A percentile compares a stretch with the other conserved stretches of the same genome.
Conservation (phyloP, 2,329 filamentous ascomycete genomes). For the Coniochaeta ligniaria region DNA sequence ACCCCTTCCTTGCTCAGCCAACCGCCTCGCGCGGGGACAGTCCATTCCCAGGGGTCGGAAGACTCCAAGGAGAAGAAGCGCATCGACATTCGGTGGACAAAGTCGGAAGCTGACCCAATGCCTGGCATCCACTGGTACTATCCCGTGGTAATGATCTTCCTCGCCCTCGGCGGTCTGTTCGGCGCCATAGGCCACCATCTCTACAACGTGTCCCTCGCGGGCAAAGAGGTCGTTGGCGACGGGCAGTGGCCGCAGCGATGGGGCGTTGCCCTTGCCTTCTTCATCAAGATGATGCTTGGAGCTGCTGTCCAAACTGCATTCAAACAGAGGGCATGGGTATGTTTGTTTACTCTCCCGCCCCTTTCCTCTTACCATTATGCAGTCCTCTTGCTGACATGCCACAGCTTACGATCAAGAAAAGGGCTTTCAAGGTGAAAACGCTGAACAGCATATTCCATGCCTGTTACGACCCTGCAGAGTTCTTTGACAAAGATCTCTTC, state of each 20-base stretch:
- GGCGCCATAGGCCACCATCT: conserved; percentile 7
- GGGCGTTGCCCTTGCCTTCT: conserved; percentile 10
- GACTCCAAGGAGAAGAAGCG: background rate
- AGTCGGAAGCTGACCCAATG: background rate
- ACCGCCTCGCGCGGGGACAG: background rate
- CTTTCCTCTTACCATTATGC: background rate
- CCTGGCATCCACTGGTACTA: background rate
- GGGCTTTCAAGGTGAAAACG: conserved; percentile 6
- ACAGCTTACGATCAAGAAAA: conserved; percentile 7
- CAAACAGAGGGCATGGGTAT: conserved; percentile 10
- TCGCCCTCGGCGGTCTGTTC: conserved; percentile 6
- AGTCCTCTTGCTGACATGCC: background rate
- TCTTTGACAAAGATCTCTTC: background rate
- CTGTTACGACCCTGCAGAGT: conserved; percentile 1
- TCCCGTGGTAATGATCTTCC: conserved; percentile 4
- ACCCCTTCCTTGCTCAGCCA: background rate
- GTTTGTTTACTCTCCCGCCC: background rate
- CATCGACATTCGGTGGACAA: background rate
- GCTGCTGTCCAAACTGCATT: conserved; percentile 8
- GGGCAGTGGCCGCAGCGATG: conserved; percentile 8
- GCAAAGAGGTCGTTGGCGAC: conserved; percentile 4
- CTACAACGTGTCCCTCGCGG: conserved; percentile 7
- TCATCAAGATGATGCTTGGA: conserved; percentile 7
- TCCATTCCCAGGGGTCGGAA: background rate
- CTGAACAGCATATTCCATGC: conserved; percentile 7